Percentiles rank a stretch among this genome's conserved stretches.
Evolutionary conservation across 108 stramenopile genomes (phyloP).

Genomic region (Pseudonitzschia pungens): DNA sequence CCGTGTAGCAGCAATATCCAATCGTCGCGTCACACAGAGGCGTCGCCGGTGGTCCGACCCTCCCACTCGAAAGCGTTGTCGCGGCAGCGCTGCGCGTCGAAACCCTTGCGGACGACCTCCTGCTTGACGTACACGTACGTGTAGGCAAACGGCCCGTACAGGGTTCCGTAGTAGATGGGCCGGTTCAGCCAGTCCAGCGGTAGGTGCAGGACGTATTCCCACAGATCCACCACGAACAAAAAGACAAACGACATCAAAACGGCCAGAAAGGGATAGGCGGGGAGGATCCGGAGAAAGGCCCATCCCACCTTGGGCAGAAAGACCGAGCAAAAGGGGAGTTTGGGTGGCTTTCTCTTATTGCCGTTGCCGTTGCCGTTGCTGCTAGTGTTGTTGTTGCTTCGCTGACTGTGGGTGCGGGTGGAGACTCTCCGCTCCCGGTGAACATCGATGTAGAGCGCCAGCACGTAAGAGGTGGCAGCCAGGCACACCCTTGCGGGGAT

Average conservation of each 20-base stretch:
- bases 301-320: conserved; percentile 45
- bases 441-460: conserved; percentile 65
- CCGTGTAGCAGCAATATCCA: too few species aligned
- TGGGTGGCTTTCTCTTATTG: neutral
- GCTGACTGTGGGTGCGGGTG: too few species aligned
- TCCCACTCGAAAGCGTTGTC: too few species aligned
- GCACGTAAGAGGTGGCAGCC: conserved; percentile 60
- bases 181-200: conserved; percentile 53
- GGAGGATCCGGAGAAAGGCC: conserved; percentile 58
- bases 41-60: too few species aligned
- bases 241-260: conserved; percentile 77
- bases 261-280: conserved; percentile 78
- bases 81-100: neutral
- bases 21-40: too few species aligned
- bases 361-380: conserved; percentile 5
- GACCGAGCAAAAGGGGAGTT: conserved; percentile 10
- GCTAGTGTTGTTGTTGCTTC: conserved; percentile 10
- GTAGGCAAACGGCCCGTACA: conserved; percentile 80
- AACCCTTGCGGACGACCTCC: conserved; percentile 21
- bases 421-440: conserved; percentile 34
- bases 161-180: conserved; percentile 78
- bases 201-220: conserved; percentile 53
- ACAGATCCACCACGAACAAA: conserved; percentile 63
- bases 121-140: conserved; percentile 70
- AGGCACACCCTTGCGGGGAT: conserved; percentile 36